Evolutionary conservation across 352 stramenopile species (phyloP).

Genomic region (Halophytophthora polymorphica): DNA sequence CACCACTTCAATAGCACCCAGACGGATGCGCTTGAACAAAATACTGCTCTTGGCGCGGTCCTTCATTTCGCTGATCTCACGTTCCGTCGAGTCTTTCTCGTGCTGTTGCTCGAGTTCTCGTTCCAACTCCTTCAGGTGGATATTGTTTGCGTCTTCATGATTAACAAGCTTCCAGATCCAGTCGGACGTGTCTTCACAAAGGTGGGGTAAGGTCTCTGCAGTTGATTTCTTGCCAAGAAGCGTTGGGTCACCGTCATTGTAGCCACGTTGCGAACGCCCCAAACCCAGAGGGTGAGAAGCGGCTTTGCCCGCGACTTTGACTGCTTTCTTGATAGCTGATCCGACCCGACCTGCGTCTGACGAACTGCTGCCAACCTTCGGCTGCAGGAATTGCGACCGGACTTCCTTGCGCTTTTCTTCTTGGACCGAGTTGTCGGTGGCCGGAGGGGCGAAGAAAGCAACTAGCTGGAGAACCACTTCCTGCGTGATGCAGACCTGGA

Average conservation of each 20-base stretch:
- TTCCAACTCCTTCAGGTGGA: conserved; percentile 14
- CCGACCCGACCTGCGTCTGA: conserved; percentile 35
- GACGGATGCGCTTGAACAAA: conserved; percentile 77
- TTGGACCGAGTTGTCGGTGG: conserved; percentile 25
- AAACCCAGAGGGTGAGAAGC: conserved; percentile 45
- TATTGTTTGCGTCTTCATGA: conserved; percentile 22
- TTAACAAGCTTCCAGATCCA: conserved; percentile 36
- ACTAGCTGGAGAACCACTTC: conserved; percentile 73
- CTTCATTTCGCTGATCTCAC: conserved; percentile 38
- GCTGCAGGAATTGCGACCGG: conserved; percentile 59
- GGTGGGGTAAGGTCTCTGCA: conserved; percentile 17
- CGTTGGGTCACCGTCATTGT: conserved; percentile 19
- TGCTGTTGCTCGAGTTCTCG: conserved; percentile 11
- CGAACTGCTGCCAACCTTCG: conserved; percentile 14
- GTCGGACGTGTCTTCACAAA: conserved; percentile 41
- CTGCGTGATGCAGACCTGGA: conserved; percentile 84
- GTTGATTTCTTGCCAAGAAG: conserved; percentile 12
- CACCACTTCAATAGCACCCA: conserved; percentile 73
- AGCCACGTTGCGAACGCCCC: conserved; percentile 26
- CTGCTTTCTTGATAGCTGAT: conserved; percentile 54
- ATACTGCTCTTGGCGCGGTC: conserved; percentile 51
- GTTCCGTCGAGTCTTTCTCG: conserved; percentile 7
- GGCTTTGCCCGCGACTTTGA: conserved; percentile 60
- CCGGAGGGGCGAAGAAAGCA: conserved; percentile 45
- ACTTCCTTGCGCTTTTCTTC: conserved; percentile 59